Evolutionary conservation across 495 filamentous ascomycete species (phyloP).

Genomic region (Hypoxylon fuscum): DNA sequence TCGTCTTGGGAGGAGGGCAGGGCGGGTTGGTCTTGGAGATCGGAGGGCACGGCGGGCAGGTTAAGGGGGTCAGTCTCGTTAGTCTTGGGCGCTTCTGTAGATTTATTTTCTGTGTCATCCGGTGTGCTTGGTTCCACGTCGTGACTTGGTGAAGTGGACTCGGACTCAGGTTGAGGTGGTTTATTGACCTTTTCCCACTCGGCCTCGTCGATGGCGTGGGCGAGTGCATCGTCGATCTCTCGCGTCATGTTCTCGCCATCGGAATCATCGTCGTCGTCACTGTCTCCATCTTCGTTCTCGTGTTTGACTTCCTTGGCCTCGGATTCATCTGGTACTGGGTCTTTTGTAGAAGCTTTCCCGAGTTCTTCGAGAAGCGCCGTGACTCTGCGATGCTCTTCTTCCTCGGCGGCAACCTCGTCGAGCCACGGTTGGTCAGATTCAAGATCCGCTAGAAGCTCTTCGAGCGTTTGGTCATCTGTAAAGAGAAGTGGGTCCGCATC

Average conservation of each 20-base stretch:
- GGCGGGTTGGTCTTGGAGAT: conserved; percentile 37
- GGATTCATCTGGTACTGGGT: conserved; percentile 2
- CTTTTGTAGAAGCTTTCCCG: conserved; percentile 12
- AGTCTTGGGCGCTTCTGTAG: background rate
- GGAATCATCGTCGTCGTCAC: conserved; percentile 46
- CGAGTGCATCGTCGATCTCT: conserved; percentile 49
- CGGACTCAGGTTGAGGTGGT: conserved; percentile 4
- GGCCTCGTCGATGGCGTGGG: conserved; percentile 49
- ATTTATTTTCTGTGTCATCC: background rate
- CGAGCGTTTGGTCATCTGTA: conserved; percentile 48
- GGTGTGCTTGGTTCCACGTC: conserved; percentile 8
- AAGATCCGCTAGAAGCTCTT: conserved; percentile 50
- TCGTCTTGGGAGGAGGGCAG: conserved; percentile 17
- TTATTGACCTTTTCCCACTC: conserved; percentile 37
- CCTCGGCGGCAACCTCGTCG: conserved; percentile 36
- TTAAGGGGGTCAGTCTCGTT: conserved; percentile 29
- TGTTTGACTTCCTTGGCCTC: background rate
- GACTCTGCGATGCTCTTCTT: conserved; percentile 40
- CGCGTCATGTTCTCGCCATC: conserved; percentile 51
- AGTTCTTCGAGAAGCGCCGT: conserved; percentile 41
- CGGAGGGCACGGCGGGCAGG: conserved; percentile 50
- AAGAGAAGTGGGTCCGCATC: conserved; percentile 32
- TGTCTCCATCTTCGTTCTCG: conserved; percentile 27
- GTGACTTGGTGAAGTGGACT: conserved; percentile 16
- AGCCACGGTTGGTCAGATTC: conserved; percentile 42